phyloP scores from a whole-genome alignment of 805 yeast species.

The Kurtzmaniella fragi region DNA sequence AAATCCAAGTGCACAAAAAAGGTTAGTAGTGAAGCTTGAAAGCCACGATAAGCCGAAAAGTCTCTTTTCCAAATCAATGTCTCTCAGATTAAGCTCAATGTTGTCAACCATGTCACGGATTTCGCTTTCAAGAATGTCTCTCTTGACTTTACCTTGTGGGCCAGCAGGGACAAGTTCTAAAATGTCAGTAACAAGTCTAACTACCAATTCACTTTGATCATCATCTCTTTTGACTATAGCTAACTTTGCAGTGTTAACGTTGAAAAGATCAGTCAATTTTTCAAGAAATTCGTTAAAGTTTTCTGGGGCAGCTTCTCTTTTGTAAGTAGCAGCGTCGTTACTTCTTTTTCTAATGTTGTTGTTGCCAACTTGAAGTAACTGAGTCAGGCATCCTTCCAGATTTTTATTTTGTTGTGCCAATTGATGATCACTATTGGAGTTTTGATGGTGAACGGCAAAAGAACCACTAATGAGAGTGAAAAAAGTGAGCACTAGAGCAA shows the following conservation, averaged over 20 bases:
- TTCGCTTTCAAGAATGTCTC: no score
- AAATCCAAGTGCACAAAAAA: neutral
- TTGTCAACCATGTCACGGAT: neutral
- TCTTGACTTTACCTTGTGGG: no score
- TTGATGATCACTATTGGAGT: conserved; percentile 10
- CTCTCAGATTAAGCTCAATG: neutral
- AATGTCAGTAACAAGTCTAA: neutral
- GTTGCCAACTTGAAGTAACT: conserved; percentile 9
- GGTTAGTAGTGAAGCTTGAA: neutral
- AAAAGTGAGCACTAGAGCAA: conserved; percentile 15
- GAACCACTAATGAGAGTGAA: conserved; percentile 9
- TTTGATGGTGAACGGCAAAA: conserved; percentile 9
- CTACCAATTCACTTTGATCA: neutral
- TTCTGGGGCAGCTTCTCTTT: conserved; percentile 7
- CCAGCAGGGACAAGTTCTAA: no score
- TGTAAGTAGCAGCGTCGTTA: conserved; percentile 4
- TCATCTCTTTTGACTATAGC: conserved; percentile 9
- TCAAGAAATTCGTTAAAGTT: conserved; percentile 4
- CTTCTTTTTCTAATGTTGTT: neutral
- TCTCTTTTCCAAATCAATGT: conserved; percentile 7
- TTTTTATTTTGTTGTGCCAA: conserved; percentile 7
- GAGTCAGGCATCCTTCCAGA: conserved; percentile 7
- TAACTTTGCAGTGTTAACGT: conserved; percentile 2
- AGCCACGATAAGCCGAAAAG: neutral
- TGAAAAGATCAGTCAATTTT: neutral